phyloP scores from a whole-genome alignment of 257 asterid species.

The Solanum chilense region DNA sequence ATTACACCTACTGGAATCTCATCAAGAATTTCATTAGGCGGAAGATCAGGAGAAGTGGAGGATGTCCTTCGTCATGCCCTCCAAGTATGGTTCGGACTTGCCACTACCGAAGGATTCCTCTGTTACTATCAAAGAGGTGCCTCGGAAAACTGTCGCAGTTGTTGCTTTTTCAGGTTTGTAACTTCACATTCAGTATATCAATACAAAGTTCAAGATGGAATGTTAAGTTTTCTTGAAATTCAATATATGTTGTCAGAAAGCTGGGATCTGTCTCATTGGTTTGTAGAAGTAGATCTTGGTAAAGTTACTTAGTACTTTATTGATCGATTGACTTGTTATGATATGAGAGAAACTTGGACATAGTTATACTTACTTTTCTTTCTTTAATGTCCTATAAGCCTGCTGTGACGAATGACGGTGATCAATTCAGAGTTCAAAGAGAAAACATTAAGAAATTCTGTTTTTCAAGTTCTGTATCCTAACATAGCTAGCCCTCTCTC shows the following conservation, averaged over 20 bases:
- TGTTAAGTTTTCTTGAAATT: background rate
- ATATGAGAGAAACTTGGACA: background rate
- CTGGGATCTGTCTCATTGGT: background rate
- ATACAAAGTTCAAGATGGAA: background rate
- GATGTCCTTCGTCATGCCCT: conserved; percentile 84
- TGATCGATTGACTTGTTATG: background rate
- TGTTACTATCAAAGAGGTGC: conserved; percentile 58
- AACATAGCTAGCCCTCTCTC: background rate
- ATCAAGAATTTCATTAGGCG: conserved; percentile 20
- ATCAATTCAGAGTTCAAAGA: background rate
- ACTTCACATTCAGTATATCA: background rate
- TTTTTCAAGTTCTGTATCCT: background rate
- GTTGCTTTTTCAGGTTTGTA: conserved; percentile 75
- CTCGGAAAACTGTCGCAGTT: conserved; percentile 50
- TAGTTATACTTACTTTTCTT: background rate
- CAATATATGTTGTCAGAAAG: background rate
- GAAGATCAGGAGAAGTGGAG: conserved; percentile 53
- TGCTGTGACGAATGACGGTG: background rate
- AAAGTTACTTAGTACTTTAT: background rate
- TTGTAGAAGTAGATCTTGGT: background rate
- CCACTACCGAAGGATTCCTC: conserved; percentile 73
- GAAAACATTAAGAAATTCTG: background rate
- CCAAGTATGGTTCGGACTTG: conserved; percentile 67
- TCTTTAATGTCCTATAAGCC: background rate
- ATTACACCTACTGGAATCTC: background rate